phyloP scores from a whole-genome alignment of 805 yeast species.

The Candida ficus region DNA sequence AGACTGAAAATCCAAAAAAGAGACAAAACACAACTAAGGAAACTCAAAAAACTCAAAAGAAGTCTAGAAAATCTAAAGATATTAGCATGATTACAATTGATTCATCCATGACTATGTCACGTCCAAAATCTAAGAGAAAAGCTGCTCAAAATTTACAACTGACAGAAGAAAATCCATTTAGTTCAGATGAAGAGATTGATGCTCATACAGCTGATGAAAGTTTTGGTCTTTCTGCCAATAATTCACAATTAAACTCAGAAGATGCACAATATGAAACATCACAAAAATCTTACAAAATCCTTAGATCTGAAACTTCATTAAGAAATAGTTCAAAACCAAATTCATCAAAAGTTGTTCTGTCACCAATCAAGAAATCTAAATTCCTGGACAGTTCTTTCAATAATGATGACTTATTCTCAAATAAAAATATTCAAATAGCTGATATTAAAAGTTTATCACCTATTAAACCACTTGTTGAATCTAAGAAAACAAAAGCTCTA shows the following conservation, averaged over 20 bases:
- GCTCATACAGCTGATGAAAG: slow-evolving; percentile 14
- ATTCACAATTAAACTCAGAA: slow-evolving; percentile 15
- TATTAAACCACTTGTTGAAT: neutral
- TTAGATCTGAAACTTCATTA: neutral
- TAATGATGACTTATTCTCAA: slow-evolving; percentile 16
- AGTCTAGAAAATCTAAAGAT: neutral
- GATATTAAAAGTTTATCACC: slow-evolving; percentile 1
- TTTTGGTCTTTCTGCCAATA: slow-evolving; percentile 21
- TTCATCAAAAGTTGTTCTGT: slow-evolving; percentile 1
- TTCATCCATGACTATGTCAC: neutral
- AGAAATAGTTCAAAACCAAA: slow-evolving; percentile 2
- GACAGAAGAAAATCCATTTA: slow-evolving; percentile 1
- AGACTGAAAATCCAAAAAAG: too few species aligned
- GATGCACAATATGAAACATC: slow-evolving; percentile 14
- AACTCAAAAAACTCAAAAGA: slow-evolving; percentile 1
- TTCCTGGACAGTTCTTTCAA: slow-evolving; percentile 23
- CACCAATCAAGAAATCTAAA: slow-evolving; percentile 11
- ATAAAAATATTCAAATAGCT: slow-evolving; percentile 8
- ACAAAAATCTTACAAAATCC: slow-evolving; percentile 3
- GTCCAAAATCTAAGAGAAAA: slow-evolving; percentile 3
- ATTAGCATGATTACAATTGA: neutral
- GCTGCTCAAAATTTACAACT: slow-evolving; percentile 5
- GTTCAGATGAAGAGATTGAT: slow-evolving; percentile 1
- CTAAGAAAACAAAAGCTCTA: neutral
- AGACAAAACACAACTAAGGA: slow-evolving; percentile 1